Evolutionary conservation across 371 early-diverging fungal species (phyloP).

Genomic region (Basidiobolus heterosporus): DNA sequence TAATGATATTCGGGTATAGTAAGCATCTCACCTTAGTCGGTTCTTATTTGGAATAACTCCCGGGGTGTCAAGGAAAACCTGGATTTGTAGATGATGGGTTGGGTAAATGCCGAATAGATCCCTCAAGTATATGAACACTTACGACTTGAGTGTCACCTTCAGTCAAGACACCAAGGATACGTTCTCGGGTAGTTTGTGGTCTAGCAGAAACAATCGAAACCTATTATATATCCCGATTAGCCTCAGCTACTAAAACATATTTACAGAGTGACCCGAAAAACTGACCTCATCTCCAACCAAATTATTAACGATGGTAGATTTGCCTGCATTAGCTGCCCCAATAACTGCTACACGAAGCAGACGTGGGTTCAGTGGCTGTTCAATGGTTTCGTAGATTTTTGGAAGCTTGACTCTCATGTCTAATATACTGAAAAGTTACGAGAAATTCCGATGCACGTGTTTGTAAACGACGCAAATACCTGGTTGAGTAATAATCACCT

Average conservation of each 20-base stretch:
- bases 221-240: slow-evolving; percentile 4
- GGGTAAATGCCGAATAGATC: slow-evolving; percentile 7
- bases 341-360: slow-evolving; percentile 41
- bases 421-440: no score
- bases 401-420: slow-evolving; percentile 3
- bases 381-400: slow-evolving; percentile 17
- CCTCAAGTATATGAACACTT: background rate
- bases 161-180: slow-evolving; percentile 28
- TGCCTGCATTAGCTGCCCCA: slow-evolving; percentile 68
- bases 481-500: no score
- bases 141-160: slow-evolving; percentile 37
- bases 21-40: no score
- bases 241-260: background rate
- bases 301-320: slow-evolving; percentile 59
- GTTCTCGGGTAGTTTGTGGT: slow-evolving; percentile 59
- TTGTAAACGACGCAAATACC: no score
- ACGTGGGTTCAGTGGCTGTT: slow-evolving; percentile 46
- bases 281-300: slow-evolving; percentile 36
- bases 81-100: no score
- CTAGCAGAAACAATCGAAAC: slow-evolving; percentile 52
- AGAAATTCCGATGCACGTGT: no score
- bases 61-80: slow-evolving; percentile 40
- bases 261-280: slow-evolving; percentile 15
- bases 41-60: slow-evolving; percentile 15
- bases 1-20: slow-evolving; percentile 4